These are phyloP conservation scores for Chlorella ohadii DNA, from an alignment of 139 green algal species.

Conservation along the genomic window DNA sequence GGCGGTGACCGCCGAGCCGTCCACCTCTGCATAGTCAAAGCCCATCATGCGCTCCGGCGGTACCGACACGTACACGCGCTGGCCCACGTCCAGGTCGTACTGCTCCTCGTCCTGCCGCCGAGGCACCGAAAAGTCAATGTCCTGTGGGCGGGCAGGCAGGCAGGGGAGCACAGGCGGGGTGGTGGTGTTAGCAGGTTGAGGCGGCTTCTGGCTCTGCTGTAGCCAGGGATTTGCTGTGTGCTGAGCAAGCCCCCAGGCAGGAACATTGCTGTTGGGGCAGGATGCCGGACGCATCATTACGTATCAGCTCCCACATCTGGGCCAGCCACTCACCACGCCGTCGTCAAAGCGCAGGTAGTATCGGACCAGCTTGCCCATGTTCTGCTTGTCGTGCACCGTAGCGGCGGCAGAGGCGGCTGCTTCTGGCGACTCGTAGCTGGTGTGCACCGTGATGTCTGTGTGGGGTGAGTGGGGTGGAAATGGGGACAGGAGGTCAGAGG, in stretches of 20 bases:
- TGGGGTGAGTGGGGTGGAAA: background rate
- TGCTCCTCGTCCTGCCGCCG: conserved; percentile 12
- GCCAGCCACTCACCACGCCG: conserved; percentile 43
- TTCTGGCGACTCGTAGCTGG: background rate
- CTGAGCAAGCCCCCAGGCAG: too few relatives aligned
- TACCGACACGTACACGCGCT: conserved; percentile 19
- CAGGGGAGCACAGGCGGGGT: background rate
- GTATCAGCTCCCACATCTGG: background rate
- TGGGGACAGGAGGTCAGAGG: background rate
- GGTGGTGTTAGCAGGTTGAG: too few relatives aligned
- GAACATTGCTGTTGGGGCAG: too few relatives aligned
- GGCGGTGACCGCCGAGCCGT: background rate
- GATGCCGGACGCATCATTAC: too few relatives aligned
- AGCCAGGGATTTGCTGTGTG: too few relatives aligned
- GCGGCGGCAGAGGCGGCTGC: conserved; percentile 40
- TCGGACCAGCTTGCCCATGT: conserved; percentile 72
- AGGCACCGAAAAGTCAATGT: background rate
- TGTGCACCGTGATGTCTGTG: conserved; percentile 60
- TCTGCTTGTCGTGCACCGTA: conserved; percentile 64
- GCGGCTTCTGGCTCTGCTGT: too few relatives aligned
- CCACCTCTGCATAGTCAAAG: conserved; percentile 17
- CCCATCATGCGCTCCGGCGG: conserved; percentile 2
- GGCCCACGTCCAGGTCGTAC: conserved; percentile 25
- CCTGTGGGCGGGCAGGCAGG: background rate
- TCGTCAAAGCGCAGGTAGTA: conserved; percentile 84